Conservation (phyloP, 306 rosid genomes). For the Delonix regia region DNA sequence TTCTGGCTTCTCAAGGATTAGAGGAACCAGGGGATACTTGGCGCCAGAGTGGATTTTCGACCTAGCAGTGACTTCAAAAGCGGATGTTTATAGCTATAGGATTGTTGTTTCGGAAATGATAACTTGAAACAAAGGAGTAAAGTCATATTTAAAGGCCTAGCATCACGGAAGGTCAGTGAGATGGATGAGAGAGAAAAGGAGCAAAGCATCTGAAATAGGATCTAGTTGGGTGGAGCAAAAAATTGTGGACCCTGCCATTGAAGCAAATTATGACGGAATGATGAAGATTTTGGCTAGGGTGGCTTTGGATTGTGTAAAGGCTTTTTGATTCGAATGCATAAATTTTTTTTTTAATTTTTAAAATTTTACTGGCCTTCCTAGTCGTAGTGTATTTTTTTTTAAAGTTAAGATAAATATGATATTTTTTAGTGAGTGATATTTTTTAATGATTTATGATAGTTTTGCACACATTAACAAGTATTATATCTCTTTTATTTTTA, state of each 20-base stretch:
- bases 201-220: background rate
- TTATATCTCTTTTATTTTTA: too few species aligned
- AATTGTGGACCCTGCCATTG: conserved; percentile 36
- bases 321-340: too few species aligned
- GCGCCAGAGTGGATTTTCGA: conserved; percentile 52
- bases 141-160: too few species aligned
- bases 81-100: conserved; percentile 52
- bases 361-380: too few species aligned
- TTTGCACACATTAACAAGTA: too few species aligned
- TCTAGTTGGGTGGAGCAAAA: conserved; percentile 13
- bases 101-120: conserved; percentile 17
- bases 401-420: too few species aligned
- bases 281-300: conserved; percentile 26
- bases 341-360: too few species aligned
- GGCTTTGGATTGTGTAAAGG: conserved; percentile 36
- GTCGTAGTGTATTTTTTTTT: too few species aligned
- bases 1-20: conserved; percentile 42
- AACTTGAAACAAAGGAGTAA: conserved; percentile 10
- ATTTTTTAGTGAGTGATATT: too few species aligned
- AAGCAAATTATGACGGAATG: conserved; percentile 23
- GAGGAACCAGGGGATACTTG: conserved; percentile 59
- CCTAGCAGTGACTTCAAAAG: conserved; percentile 48
- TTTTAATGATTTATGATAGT: too few species aligned
- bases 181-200: conserved; percentile 42
- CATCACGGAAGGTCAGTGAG: conserved; percentile 33